Evolutionary conservation across 768 basidiomycete species (phyloP).

Genomic region (Suillus spraguei): DNA sequence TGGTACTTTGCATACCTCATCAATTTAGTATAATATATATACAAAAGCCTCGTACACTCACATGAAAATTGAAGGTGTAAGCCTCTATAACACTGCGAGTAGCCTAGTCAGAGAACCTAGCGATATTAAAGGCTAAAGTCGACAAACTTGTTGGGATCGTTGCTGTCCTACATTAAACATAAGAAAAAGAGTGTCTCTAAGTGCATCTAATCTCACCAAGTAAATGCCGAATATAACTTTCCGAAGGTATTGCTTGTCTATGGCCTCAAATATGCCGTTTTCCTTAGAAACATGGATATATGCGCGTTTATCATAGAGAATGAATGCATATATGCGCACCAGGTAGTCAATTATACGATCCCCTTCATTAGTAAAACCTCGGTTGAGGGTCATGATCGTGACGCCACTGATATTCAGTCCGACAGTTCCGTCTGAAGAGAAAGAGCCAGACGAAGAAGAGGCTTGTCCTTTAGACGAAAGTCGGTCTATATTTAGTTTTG

Average conservation of each 20-base stretch:
- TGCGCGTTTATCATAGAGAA: constrained; percentile 15
- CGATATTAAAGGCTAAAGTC: constrained; percentile 6
- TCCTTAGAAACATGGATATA: constrained; percentile 50
- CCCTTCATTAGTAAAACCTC: constrained; percentile 81
- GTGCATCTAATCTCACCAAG: constrained; percentile 49
- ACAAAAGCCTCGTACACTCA: constrained; percentile 28
- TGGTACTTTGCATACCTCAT: constrained; percentile 56
- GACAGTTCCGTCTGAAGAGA: constrained; percentile 39
- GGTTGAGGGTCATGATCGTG: constrained; percentile 71
- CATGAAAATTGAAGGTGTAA: constrained; percentile 86
- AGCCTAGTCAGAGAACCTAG: constrained; percentile 16
- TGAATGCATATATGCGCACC: constrained; percentile 44
- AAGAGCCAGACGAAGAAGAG: constrained; percentile 35
- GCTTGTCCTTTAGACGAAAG: constrained; percentile 35
- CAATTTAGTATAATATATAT: not conserved
- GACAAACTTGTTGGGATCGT: constrained; percentile 81
- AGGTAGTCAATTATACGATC: constrained; percentile 82
- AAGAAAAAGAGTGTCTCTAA: constrained; percentile 2
- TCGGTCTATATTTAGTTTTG: constrained; percentile 21
- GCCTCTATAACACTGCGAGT: constrained; percentile 75
- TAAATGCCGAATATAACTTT: constrained; percentile 88
- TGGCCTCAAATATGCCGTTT: constrained; percentile 82
- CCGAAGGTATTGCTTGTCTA: constrained; percentile 81
- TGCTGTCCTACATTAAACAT: constrained; percentile 57
- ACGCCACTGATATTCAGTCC: constrained; percentile 59